Conservation (phyloP, 495 filamentous ascomycete species). For the Penicillium robsamsonii region DNA sequence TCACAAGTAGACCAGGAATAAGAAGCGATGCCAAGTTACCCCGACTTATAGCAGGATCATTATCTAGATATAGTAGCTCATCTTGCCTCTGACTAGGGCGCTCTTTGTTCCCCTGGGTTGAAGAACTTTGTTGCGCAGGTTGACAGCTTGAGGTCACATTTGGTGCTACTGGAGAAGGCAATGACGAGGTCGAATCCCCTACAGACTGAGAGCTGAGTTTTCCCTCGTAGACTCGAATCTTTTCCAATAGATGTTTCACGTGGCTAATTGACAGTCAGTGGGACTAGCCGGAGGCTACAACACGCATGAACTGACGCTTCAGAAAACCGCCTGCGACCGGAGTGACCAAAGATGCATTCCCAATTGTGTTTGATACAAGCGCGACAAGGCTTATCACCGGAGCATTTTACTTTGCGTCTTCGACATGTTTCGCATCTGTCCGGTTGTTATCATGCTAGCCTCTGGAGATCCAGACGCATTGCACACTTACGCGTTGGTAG, state of each 20-base stretch:
- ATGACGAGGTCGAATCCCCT: not conserved
- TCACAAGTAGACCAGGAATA: not conserved
- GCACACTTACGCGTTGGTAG: conserved; percentile 17
- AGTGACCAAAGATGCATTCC: conserved; percentile 19
- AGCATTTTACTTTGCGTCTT: conserved; percentile 24
- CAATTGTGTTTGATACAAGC: conserved; percentile 23
- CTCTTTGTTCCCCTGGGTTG: not conserved
- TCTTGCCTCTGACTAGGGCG: not conserved
- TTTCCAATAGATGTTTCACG: conserved; percentile 18
- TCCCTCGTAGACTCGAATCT: conserved; percentile 19
- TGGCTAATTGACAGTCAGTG: conserved; percentile 11
- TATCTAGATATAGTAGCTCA: conserved; percentile 5
- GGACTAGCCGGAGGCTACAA: not conserved
- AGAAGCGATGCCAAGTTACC: conserved; percentile 6
- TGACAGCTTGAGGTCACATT: not conserved
- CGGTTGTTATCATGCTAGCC: conserved; percentile 4
- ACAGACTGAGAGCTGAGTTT: not conserved
- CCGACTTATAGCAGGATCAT: conserved; percentile 16
- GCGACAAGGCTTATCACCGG: conserved; percentile 24
- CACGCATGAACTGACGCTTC: conserved; percentile 18
- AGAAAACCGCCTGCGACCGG: conserved; percentile 19
- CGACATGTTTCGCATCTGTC: conserved; percentile 26
- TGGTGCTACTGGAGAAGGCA: not conserved
- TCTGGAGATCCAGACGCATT: not conserved
- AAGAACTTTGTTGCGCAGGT: not conserved